These are phyloP conservation scores for Chenopodium berlandieri DNA, from an alignment of 148 eudicot genomes.

Conservation along the genomic window DNA sequence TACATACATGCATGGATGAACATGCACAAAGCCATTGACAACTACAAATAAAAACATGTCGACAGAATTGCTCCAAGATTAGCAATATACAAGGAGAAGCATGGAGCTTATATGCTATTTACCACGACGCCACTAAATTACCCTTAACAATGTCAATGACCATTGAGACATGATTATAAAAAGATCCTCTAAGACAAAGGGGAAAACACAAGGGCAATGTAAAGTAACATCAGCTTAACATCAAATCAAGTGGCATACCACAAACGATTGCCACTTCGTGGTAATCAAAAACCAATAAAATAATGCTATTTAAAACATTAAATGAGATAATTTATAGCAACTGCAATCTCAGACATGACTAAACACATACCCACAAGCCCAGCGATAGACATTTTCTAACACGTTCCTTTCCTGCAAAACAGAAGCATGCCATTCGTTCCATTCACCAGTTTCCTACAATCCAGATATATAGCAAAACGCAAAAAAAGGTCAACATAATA, in stretches of 20 bases:
- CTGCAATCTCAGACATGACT: not conserved
- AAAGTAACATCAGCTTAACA: not conserved
- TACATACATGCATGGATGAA: not conserved
- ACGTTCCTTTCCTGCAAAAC: conserved; percentile 71
- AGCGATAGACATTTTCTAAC: conserved; percentile 77
- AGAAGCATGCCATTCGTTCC: conserved; percentile 77
- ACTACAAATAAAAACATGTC: not conserved
- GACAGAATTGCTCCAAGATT: not conserved
- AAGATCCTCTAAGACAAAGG: not conserved
- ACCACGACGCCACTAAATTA: not conserved
- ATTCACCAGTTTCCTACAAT: conserved; percentile 60
- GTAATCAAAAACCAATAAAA: not conserved
- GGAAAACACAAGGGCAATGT: not conserved
- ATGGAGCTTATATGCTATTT: not conserved
- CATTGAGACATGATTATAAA: not conserved
- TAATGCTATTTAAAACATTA: not conserved
- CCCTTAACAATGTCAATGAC: not conserved
- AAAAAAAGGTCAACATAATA: conserved; percentile 12
- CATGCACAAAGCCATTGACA: not conserved
- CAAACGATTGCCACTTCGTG: not conserved
- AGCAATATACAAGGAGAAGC: not conserved
- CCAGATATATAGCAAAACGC: conserved; percentile 16
- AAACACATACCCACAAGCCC: conserved; percentile 89
- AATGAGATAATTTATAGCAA: not conserved
- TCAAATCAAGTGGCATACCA: not conserved